Evolutionary conservation across 805 yeast species (phyloP).

Genomic region (Teunomyces pallodes): DNA sequence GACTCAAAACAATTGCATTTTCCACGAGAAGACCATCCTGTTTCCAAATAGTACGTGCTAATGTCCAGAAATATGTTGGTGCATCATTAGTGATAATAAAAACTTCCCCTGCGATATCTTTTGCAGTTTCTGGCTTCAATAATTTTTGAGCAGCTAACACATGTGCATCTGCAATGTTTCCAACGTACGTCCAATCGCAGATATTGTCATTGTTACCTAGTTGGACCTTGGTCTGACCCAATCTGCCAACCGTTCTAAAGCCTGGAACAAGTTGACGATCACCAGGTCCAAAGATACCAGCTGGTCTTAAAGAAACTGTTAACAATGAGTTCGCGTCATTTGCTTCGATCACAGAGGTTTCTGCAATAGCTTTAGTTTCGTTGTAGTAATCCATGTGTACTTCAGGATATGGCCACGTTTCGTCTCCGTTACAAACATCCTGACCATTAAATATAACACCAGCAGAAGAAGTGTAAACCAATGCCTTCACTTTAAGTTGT

Average conservation of each 20-base stretch:
- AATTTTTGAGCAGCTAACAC: slow-evolving; percentile 84
- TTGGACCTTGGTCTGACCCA: slow-evolving; percentile 89
- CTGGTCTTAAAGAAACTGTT: slow-evolving; percentile 91
- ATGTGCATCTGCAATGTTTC: slow-evolving; percentile 96
- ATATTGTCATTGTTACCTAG: slow-evolving; percentile 91
- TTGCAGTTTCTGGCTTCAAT: slow-evolving; percentile 43
- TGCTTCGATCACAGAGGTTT: slow-evolving; percentile 71
- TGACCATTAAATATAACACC: slow-evolving; percentile 97
- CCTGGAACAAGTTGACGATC: slow-evolving; percentile 97
- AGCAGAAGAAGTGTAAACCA: slow-evolving; percentile 95
- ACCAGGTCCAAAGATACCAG: slow-evolving; percentile 98
- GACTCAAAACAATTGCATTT: slow-evolving; percentile 62
- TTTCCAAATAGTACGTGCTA: slow-evolving; percentile 96
- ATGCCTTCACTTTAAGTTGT: slow-evolving; percentile 51
- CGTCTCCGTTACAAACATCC: slow-evolving; percentile 89
- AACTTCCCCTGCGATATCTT: slow-evolving; percentile 72
- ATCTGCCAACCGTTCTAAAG: slow-evolving; percentile 72
- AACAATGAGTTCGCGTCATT: slow-evolving; percentile 56
- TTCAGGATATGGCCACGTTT: slow-evolving; percentile 87
- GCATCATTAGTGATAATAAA: slow-evolving; percentile 92
- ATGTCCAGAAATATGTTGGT: slow-evolving; percentile 95
- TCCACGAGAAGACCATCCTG: slow-evolving; percentile 85
- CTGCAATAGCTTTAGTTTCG: slow-evolving; percentile 91
- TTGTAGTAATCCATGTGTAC: slow-evolving; percentile 96
- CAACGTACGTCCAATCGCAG: slow-evolving; percentile 97